phyloP scores from a whole-genome alignment of 2,329 filamentous ascomycete species.

The Epichloe gansuensis region DNA sequence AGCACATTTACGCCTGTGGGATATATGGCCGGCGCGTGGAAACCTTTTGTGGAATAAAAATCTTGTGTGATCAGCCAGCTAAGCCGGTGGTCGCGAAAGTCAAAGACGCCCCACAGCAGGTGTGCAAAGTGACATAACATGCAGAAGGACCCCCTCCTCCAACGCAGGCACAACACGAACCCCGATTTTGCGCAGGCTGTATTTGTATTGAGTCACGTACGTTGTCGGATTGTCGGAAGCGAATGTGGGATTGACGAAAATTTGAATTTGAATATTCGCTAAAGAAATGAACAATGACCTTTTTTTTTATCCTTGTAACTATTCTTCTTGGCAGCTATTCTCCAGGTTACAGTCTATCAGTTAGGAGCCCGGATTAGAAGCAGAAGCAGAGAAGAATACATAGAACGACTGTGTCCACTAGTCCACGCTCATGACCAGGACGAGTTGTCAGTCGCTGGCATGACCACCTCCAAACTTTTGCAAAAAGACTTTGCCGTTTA shows the following conservation, averaged over 20 bases:
- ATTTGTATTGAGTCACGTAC: too few relatives aligned
- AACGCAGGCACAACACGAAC: too few relatives aligned
- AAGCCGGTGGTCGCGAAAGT: too few relatives aligned
- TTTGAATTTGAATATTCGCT: neutral
- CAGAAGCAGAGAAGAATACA: neutral
- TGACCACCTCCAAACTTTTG: neutral
- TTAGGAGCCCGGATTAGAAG: neutral
- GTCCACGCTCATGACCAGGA: neutral
- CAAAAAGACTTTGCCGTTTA: neutral
- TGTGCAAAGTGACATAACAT: too few relatives aligned
- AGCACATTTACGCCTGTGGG: neutral
- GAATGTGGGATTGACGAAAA: too few relatives aligned
- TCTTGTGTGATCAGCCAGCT: too few relatives aligned
- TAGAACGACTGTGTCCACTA: neutral
- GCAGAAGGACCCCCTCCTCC: too few relatives aligned
- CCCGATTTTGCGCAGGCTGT: too few relatives aligned
- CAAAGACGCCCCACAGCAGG: too few relatives aligned
- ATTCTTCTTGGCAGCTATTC: neutral
- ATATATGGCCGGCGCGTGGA: neutral
- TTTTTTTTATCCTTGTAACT: neutral
- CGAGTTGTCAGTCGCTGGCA: neutral
- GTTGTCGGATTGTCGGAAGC: too few relatives aligned
- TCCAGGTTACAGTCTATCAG: neutral
- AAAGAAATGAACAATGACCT: neutral
- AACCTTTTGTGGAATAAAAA: too few relatives aligned